phyloP scores from a whole-genome alignment of 495 filamentous ascomycete species.

The Xylaria grammica region DNA sequence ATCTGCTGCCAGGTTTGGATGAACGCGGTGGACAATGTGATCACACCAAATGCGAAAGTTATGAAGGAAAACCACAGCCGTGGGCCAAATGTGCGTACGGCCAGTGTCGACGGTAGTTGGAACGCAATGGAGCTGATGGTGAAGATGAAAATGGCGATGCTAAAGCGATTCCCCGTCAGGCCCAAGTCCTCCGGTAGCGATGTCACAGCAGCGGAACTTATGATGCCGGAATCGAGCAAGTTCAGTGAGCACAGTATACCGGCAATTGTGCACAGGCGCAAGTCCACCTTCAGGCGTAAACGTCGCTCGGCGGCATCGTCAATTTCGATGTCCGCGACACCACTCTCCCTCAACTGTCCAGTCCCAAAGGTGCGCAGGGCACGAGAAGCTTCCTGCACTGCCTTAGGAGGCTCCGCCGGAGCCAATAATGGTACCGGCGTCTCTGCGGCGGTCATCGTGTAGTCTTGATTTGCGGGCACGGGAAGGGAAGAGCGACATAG shows the following conservation, averaged over 20 bases:
- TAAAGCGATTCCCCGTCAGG: constrained; percentile 69
- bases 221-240: constrained; percentile 75
- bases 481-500: not conserved
- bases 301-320: constrained; percentile 31
- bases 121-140: constrained; percentile 76
- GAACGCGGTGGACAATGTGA: constrained; percentile 76
- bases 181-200: constrained; percentile 71
- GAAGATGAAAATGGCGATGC: constrained; percentile 79
- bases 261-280: constrained; percentile 77
- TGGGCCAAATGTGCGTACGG: constrained; percentile 70
- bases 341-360: constrained; percentile 4
- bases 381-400: not conserved
- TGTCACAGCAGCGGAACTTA: constrained; percentile 77
- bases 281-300: constrained; percentile 69
- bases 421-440: not conserved
- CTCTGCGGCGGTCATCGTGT: not conserved
- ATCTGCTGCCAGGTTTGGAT: constrained; percentile 73
- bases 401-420: not conserved
- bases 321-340: not conserved
- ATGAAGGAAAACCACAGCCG: constrained; percentile 70
- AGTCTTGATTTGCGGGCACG: not conserved
- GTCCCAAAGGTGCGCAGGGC: constrained; percentile 7
- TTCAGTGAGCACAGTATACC: constrained; percentile 75
- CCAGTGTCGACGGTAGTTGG: constrained; percentile 75
- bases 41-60: constrained; percentile 71